Conservation (phyloP, 2,329 filamentous ascomycete species). For the Cercospora citrullina region DNA sequence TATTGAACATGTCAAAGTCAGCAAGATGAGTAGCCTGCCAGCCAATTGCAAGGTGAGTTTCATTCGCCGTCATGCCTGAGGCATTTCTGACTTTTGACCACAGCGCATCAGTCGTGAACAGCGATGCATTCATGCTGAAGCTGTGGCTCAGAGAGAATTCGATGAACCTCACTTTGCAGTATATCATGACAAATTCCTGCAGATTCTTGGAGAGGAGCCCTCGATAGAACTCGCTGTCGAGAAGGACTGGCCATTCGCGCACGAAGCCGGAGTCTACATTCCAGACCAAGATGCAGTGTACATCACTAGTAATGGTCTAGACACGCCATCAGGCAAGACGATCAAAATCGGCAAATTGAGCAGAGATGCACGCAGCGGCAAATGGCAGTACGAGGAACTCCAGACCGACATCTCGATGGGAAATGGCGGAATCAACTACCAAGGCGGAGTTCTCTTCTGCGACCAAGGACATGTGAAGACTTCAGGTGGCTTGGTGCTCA, state of each 20-base stretch:
- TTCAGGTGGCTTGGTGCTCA: slow-evolving; percentile 31
- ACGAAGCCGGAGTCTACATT: slow-evolving; percentile 44
- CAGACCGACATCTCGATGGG: slow-evolving; percentile 45
- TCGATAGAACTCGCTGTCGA: slow-evolving; percentile 28
- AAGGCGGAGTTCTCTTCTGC: slow-evolving; percentile 38
- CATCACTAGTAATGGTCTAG: slow-evolving; percentile 44
- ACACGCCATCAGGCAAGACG: slow-evolving; percentile 15
- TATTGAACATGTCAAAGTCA: neutral
- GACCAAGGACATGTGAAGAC: slow-evolving; percentile 33
- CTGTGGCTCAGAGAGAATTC: slow-evolving; percentile 18
- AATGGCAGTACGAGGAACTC: slow-evolving; percentile 48
- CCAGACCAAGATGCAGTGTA: slow-evolving; percentile 43
- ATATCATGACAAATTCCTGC: slow-evolving; percentile 33
- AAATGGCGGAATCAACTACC: slow-evolving; percentile 54
- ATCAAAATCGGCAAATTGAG: slow-evolving; percentile 34
- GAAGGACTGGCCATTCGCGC: slow-evolving; percentile 36
- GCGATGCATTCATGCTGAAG: slow-evolving; percentile 14
- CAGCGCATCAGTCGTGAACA: slow-evolving; percentile 23
- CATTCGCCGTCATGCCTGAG: neutral
- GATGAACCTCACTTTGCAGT: slow-evolving; percentile 30
- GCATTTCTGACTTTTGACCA: neutral
- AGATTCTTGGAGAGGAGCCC: slow-evolving; percentile 30
- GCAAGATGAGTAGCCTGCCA: slow-evolving; percentile 14
- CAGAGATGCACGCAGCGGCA: slow-evolving; percentile 22
- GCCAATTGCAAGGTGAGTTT: slow-evolving; percentile 24